phyloP scores from a whole-genome alignment of 257 asterid species.

The Knoxia roxburghii region DNA sequence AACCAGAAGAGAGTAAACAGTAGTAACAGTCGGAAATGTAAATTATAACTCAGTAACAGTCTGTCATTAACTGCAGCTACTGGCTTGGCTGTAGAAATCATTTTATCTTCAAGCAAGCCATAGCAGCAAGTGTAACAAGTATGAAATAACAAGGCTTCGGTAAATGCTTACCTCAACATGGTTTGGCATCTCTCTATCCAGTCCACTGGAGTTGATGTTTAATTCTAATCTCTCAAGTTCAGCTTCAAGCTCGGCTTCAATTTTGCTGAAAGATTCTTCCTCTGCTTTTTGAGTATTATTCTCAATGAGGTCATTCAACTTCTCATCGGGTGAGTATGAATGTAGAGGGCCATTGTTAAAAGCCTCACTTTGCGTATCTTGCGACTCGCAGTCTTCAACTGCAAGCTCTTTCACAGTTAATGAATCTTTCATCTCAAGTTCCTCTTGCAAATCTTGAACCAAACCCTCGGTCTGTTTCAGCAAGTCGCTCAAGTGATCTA shows the following conservation, averaged over 20 bases:
- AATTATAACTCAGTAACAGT: not conserved
- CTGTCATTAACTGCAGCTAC: not conserved
- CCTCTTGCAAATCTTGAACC: conserved; percentile 91
- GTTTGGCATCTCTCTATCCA: conserved; percentile 40
- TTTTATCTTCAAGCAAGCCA: not conserved
- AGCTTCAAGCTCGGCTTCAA: conserved; percentile 97
- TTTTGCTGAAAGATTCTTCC: conserved; percentile 60
- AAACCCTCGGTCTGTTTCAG: conserved; percentile 65
- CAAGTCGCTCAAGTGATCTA: conserved; percentile 45
- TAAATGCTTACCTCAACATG: conserved; percentile 46
- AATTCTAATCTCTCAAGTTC: conserved; percentile 81
- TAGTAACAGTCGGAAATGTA: not conserved
- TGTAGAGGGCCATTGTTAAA: conserved; percentile 22
- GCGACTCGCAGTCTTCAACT: conserved; percentile 50
- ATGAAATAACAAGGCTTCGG: not conserved
- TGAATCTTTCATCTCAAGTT: conserved; percentile 86
- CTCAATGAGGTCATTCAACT: conserved; percentile 23
- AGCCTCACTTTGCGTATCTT: conserved; percentile 31
- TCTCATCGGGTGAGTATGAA: conserved; percentile 33
- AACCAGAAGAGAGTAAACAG: not conserved
- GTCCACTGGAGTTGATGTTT: conserved; percentile 44
- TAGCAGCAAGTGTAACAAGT: not conserved
- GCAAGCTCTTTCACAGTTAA: conserved; percentile 78
- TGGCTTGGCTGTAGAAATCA: not conserved
- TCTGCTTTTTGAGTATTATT: conserved; percentile 34